Evolutionary conservation across 2,329 filamentous ascomycete genomes (phyloP).

Genomic region (Pseudogymnoascus sp.): DNA sequence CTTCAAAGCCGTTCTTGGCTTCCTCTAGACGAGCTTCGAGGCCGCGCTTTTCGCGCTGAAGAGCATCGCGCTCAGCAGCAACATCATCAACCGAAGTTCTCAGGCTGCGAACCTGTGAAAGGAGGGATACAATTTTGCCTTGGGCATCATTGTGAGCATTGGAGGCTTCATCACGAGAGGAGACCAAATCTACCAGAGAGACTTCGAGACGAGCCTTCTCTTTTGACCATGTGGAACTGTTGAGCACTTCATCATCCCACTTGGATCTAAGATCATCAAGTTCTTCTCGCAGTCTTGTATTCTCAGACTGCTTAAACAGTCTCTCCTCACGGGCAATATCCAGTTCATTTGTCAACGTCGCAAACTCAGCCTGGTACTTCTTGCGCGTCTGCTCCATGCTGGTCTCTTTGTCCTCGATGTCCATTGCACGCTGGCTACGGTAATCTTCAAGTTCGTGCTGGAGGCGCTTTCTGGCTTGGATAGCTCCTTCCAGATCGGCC

Average conservation of each 20-base stretch:
- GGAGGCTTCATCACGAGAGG: conserved; percentile 88
- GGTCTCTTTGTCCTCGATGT: conserved; percentile 92
- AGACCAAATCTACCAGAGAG: conserved; percentile 77
- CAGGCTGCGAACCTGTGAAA: conserved; percentile 81
- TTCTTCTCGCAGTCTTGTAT: conserved; percentile 83
- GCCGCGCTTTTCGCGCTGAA: conserved; percentile 82
- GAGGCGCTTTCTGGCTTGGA: conserved; percentile 85
- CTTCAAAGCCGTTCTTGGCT: conserved; percentile 80
- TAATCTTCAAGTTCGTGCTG: conserved; percentile 98
- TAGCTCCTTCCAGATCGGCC: conserved; percentile 75
- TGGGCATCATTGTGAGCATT: conserved; percentile 93
- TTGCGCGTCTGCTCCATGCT: conserved; percentile 95
- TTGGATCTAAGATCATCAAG: conserved; percentile 90
- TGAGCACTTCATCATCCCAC: conserved; percentile 97
- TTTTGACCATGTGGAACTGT: conserved; percentile 97
- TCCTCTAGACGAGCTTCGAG: conserved; percentile 79
- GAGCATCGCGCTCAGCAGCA: conserved; percentile 72
- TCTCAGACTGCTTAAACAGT: conserved; percentile 80
- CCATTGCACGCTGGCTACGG: conserved; percentile 85
- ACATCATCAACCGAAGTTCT: conserved; percentile 80
- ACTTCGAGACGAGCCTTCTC: conserved; percentile 90
- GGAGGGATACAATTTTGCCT: conserved; percentile 78
- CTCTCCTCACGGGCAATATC: conserved; percentile 87
- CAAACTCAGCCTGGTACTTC: conserved; percentile 94
- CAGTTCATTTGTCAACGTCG: conserved; percentile 80